These are phyloP conservation scores for Macaranga tanarius DNA, from an alignment of 441 rosid species.

Conservation along the genomic window DNA sequence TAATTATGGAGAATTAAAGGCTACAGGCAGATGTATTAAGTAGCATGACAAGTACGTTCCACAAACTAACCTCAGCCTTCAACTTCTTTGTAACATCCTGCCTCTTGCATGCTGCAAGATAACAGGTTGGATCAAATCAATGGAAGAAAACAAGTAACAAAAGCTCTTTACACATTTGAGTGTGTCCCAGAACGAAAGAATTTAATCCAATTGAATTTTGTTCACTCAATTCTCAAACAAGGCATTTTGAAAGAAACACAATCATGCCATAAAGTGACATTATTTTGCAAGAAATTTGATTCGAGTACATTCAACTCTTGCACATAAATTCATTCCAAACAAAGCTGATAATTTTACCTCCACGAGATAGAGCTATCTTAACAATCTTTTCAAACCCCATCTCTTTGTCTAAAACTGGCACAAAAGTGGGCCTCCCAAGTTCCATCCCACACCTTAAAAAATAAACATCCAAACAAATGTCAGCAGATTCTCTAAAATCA, in stretches of 20 bases:
- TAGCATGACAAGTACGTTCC: not conserved
- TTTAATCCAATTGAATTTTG: too few relatives aligned
- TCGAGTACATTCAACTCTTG: too few relatives aligned
- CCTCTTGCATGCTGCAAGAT: conserved; percentile 69
- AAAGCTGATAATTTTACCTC: conserved; percentile 44
- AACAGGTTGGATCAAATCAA: too few relatives aligned
- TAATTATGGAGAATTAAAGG: not conserved
- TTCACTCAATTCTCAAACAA: too few relatives aligned
- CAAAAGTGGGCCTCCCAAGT: conserved; percentile 80
- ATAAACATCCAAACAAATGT: conserved; percentile 12
- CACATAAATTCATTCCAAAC: not conserved
- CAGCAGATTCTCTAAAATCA: not conserved
- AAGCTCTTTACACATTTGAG: too few relatives aligned
- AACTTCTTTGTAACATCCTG: conserved; percentile 58
- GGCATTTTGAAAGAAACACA: too few relatives aligned
- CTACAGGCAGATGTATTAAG: not conserved
- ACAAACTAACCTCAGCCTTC: conserved; percentile 74
- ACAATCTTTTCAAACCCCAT: conserved; percentile 98
- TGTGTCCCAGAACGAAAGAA: too few relatives aligned
- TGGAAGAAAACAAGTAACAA: too few relatives aligned
- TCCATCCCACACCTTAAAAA: conserved; percentile 60
- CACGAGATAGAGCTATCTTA: conserved; percentile 75
- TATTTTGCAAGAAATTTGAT: not conserved
- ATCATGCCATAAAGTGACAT: not conserved
- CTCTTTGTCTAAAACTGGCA: conserved; percentile 73